Base-by-base conservation (phyloP, 805 yeast genomes). In the Monosporozyma siamensis region DNA sequence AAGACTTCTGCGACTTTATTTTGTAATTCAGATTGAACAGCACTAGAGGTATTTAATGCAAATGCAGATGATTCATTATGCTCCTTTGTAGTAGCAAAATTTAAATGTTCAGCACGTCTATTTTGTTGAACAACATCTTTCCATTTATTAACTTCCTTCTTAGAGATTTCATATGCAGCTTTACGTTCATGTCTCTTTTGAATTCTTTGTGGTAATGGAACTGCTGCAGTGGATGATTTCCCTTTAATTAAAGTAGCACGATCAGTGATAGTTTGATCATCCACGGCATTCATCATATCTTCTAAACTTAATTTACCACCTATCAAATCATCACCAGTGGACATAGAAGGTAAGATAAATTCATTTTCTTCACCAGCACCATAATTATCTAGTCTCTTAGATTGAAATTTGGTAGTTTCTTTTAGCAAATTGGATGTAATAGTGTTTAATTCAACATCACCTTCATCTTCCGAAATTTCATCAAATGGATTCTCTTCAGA, bases 101-200 rank as follows among this genome's bases (percentile, higher is more conserved):
- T 72, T 40, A 92, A 65, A 44, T 83, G 88, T 55, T 89, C 97
- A 1, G 95, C 92, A 46, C 78, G 77, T 52, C 95, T 77, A 53
- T 85, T 83, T 44, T 75, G 74, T 47, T 78, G 77, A 20, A 92
- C 86, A 1, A 81, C 75, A 40, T 88, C 95, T 42, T 79, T 75
- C 97, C 98, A 92, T 62, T 82, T 83, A 45, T 77, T 72, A 5
- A 90, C 84, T 58, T 92, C 95, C 34, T 81, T 82, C 51, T 81
- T 87, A 36, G 96, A 78, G 26, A 92, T 74, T 44, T 85, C 94
- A 59, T 84, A 89, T 0, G 98, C 97, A 2, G 90, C 97, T 44
- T 71, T 73, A 57, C 97, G 75, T 52, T 89, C 95, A 50, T 82
- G 75, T 57, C 92, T 77, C 52, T 84, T 76, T 63, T 88, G 95